phyloP scores from a whole-genome alignment of 2,329 filamentous ascomycete genomes.

The Fusarium sp. region DNA sequence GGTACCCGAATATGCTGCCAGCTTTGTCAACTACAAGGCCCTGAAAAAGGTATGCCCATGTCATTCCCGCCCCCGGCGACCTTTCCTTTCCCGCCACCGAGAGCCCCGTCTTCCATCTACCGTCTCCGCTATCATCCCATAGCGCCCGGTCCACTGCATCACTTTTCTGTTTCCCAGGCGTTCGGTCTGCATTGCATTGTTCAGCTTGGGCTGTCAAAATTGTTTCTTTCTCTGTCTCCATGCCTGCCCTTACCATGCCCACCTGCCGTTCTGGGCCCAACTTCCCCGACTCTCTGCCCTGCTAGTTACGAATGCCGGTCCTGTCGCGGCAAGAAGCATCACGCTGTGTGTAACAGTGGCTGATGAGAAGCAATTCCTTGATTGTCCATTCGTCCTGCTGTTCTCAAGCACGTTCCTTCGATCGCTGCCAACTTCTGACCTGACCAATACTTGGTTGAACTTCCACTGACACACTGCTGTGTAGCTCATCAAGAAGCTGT shows the following conservation, averaged over 20 bases:
- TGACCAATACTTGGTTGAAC: conserved; percentile 18
- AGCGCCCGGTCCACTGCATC: conserved; percentile 28
- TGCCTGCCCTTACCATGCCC: conserved; percentile 4
- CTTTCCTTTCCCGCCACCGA: conserved; percentile 37
- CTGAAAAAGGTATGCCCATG: conserved; percentile 84
- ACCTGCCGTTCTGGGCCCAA: conserved; percentile 9
- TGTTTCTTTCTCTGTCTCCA: conserved; percentile 11
- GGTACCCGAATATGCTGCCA: conserved; percentile 98
- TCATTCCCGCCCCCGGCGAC: conserved; percentile 30
- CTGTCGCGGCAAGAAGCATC: conserved; percentile 12
- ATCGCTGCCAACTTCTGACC: conserved; percentile 25
- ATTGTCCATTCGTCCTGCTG: conserved; percentile 35
- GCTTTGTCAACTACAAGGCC: conserved; percentile 99
- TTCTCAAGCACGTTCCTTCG: conserved; percentile 37
- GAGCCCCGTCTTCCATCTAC: conserved; percentile 25
- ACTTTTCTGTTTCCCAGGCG: conserved; percentile 17
- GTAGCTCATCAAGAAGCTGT: conserved; percentile 98
- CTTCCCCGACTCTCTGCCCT: conserved; percentile 18
- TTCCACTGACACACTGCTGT: conserved; percentile 41
- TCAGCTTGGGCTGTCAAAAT: conserved; percentile 7
- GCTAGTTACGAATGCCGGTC: conserved; percentile 28
- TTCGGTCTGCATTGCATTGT: conserved; percentile 13
- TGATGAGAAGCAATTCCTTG: conserved; percentile 32
- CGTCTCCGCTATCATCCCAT: conserved; percentile 41
- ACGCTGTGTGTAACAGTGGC: conserved; percentile 30